Evolutionary conservation across 352 stramenopile genomes (phyloP).

Genomic region (Globisporangium carolinianum): DNA sequence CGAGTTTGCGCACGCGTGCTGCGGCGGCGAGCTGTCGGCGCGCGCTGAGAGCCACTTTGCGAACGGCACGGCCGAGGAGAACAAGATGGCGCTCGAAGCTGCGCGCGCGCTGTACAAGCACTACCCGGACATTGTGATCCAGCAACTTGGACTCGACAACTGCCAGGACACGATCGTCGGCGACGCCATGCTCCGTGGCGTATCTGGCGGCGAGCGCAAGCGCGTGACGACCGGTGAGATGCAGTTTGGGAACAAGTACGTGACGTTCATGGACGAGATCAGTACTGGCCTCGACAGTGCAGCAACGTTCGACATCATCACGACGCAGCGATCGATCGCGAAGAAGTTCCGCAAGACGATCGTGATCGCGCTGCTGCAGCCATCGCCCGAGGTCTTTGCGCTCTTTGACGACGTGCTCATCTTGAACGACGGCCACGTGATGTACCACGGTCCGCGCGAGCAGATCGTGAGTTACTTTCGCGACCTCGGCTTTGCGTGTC

Average conservation of each 20-base stretch:
- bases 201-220: slow-evolving; percentile 71
- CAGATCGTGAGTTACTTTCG: slow-evolving; percentile 75
- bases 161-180: slow-evolving; percentile 22
- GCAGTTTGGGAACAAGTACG: slow-evolving; percentile 75
- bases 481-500: too few relatives aligned
- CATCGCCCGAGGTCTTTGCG: slow-evolving; percentile 87
- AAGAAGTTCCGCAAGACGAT: slow-evolving; percentile 43
- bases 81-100: too few relatives aligned
- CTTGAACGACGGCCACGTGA: slow-evolving; percentile 84
- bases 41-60: slow-evolving; percentile 32
- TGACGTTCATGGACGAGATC: slow-evolving; percentile 89
- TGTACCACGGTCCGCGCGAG: slow-evolving; percentile 79
- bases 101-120: too few relatives aligned
- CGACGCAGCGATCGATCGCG: slow-evolving; percentile 35
- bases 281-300: slow-evolving; percentile 87
- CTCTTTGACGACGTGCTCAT: slow-evolving; percentile 93
- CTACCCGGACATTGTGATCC: slow-evolving; percentile 38
- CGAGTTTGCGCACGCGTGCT: slow-evolving; percentile 51
- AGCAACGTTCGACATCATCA: slow-evolving; percentile 58
- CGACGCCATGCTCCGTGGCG: slow-evolving; percentile 49
- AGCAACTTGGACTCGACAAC: slow-evolving; percentile 7
- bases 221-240: slow-evolving; percentile 73
- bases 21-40: slow-evolving; percentile 16
- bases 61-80: slow-evolving; percentile 25
- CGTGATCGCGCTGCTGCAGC: slow-evolving; percentile 84